A percentile compares a stretch with the other conserved stretches of the same genome.
These are phyloP conservation scores for Stenocarpella maydis DNA, from an alignment of 2,329 filamentous ascomycete genomes.

Conservation along the genomic window DNA sequence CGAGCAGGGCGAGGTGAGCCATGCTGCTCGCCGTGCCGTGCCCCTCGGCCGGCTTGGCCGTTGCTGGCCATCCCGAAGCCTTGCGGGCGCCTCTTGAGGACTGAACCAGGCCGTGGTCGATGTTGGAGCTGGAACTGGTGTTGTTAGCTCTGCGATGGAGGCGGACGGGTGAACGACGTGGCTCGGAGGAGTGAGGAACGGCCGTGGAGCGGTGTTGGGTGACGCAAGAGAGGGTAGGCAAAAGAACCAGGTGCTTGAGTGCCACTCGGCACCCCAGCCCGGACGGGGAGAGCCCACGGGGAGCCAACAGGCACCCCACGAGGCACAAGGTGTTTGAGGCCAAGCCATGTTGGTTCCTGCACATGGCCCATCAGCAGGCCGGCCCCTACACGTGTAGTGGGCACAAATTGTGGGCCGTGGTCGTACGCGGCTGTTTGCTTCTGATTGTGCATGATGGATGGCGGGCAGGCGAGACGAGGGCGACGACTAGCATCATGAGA, in stretches of 20 bases:
- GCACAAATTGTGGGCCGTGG: slow-evolving; percentile 13
- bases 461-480: slow-evolving; percentile 5
- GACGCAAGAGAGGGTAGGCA: neutral
- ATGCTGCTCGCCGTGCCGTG: neutral
- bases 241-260: neutral
- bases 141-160: neutral
- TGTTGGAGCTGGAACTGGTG: neutral
- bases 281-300: neutral
- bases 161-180: neutral
- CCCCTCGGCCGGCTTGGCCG: neutral
- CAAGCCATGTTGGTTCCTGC: slow-evolving; percentile 12
- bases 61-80: slow-evolving; percentile 1
- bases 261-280: neutral
- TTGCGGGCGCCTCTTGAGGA: neutral
- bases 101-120: neutral
- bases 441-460: neutral
- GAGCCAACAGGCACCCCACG: neutral
- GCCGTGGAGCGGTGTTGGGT: neutral
- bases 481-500: neutral
- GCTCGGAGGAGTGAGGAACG: neutral
- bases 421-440: slow-evolving; percentile 13
- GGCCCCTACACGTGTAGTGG: neutral
- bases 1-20: neutral
- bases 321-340: slow-evolving; percentile 11
- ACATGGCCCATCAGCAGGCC: slow-evolving; percentile 4